A percentile compares a stretch with the other conserved stretches of the same genome.
Evolutionary conservation across 2,329 filamentous ascomycete genomes (phyloP).

Genomic region (Cytospora schulzeri): DNA sequence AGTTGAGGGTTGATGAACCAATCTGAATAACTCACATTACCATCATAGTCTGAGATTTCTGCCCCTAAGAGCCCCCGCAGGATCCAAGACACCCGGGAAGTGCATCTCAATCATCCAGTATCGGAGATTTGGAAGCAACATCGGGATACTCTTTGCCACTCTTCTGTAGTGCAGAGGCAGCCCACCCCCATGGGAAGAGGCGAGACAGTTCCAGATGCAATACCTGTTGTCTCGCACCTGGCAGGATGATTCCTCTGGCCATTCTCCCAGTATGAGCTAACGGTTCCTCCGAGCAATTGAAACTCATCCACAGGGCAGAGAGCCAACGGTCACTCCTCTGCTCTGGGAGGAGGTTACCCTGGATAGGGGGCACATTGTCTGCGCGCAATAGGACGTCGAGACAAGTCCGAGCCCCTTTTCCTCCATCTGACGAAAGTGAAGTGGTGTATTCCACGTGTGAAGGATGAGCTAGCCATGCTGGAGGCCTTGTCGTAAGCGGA

Average conservation of each 20-base stretch:
- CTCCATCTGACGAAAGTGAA: background rate
- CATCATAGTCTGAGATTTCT: background rate
- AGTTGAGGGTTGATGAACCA: background rate
- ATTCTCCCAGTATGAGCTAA: background rate
- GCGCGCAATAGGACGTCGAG: background rate
- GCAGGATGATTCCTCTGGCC: background rate
- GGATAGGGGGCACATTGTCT: background rate
- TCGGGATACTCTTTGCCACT: background rate
- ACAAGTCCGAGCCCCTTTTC: background rate
- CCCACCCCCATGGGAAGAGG: slow-evolving; percentile 13
- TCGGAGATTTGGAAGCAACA: background rate
- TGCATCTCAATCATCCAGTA: background rate
- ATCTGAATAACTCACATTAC: background rate
- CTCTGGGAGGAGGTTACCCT: background rate
- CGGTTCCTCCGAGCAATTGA: background rate
- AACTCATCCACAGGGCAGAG: slow-evolving; percentile 1
- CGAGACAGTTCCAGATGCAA: slow-evolving; percentile 16
- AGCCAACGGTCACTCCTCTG: background rate
- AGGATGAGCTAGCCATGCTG: background rate
- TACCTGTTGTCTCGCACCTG: slow-evolving; percentile 7
- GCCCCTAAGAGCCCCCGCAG: background rate
- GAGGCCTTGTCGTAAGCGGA: background rate
- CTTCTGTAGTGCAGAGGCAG: slow-evolving; percentile 13
- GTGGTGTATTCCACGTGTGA: background rate
- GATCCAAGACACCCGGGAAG: slow-evolving; percentile 17